Evolutionary conservation across 164 flowering plant genomes (phyloP).

Genomic region (Piper betle): DNA sequence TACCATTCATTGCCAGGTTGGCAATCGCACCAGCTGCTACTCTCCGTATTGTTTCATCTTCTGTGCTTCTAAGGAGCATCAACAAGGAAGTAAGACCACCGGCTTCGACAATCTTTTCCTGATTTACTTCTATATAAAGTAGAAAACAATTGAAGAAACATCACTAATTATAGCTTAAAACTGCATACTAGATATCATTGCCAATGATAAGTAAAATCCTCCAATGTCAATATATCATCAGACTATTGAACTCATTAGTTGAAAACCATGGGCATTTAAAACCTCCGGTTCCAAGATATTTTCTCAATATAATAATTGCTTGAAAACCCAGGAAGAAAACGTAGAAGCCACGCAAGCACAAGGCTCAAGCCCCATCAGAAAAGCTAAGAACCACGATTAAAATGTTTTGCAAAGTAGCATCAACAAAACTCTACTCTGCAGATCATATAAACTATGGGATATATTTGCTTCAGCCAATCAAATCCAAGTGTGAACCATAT

Average conservation of each 20-base stretch:
- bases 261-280: no score
- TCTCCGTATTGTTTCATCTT: constrained; percentile 81
- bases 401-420: no score
- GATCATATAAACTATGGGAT: no score
- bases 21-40: constrained; percentile 98
- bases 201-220: no score
- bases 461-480: background rate
- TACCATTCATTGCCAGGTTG: constrained; percentile 97
- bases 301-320: no score
- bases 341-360: no score
- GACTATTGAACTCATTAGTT: no score
- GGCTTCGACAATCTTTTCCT: constrained; percentile 84
- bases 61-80: constrained; percentile 63
- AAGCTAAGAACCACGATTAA: background rate
- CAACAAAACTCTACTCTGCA: background rate
- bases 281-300: no score
- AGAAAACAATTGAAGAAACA: background rate
- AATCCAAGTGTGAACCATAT: background rate
- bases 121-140: constrained; percentile 63
- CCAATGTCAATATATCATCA: no score
- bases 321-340: no score
- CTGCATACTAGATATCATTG: no score
- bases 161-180: no score
- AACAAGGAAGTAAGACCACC: constrained; percentile 89
- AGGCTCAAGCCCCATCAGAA: background rate